Base-by-base conservation (phyloP, 2,329 filamentous ascomycete species). In the Fusarium chlamydosporum region DNA sequence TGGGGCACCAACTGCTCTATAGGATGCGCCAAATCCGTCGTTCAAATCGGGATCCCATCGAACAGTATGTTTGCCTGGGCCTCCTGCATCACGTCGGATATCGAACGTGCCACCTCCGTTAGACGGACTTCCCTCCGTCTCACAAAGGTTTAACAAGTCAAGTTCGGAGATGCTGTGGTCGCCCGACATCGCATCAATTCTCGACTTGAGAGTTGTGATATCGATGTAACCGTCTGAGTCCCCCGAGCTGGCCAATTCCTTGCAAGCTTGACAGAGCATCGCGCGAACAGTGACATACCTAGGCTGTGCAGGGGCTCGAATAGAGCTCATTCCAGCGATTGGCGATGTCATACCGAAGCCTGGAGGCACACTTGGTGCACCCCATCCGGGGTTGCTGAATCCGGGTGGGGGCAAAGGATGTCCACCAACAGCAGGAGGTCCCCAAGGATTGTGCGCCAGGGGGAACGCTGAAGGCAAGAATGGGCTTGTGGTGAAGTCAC, bases 61-160 rank as follows among this genome's bases (percentile, higher is more conserved):
- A 52, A 91, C 84, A 8, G 73, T 72, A 37, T 78, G 76, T 59
- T 79, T 79, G n/a, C 78, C 80, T 29, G 73, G 68, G 1, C 74
- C 82, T 31, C 58, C 61, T n/a, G 64, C 65, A 48, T 88, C 86
- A 38, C 85, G 83, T 64, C 85, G 86, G 67, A 92, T 85, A 34
- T 92, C 89, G 75, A 99, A 96, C 27, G 87, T 91, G n/a, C 96
- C 96, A 43, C 95, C 95, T 45, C 96, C 96, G 74, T 98, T 98
- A 61, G 90, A 88, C 3, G 83, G 77, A 73, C 91, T 96, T 59
- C 96, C 96, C 77, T 97, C 93, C 1, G 95, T 97, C 74, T 98
- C 95, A 77, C 92, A 96, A 61, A 96, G 91, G 59, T 92, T 89
- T 38, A 95, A 84, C 72, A 98, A 85, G 74, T 97, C 94, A 27